Conservation (phyloP, 257 asterid genomes). For the Jaltomata sinuosa region DNA sequence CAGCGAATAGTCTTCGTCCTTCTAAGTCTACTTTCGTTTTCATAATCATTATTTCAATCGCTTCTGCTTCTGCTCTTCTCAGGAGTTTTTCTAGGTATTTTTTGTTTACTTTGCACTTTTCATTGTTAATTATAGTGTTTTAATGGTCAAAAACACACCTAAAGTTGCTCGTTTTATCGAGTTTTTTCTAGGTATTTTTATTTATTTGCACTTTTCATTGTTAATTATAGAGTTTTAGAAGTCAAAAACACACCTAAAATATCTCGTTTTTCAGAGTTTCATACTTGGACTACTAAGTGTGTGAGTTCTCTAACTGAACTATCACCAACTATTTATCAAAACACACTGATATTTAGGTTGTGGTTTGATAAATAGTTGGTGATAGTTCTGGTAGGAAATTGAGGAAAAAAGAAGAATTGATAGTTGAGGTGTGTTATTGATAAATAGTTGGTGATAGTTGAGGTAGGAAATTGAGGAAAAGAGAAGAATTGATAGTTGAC, state of each 20-base stretch:
- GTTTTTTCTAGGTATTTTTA: constrained; percentile 26
- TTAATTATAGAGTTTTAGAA: background rate
- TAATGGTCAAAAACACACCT: too few species aligned
- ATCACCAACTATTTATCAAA: background rate
- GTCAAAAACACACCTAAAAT: background rate
- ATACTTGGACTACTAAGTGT: background rate
- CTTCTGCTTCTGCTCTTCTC: constrained; percentile 38
- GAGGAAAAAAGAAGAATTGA: too few species aligned
- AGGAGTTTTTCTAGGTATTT: constrained; percentile 32
- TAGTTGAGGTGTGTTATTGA: too few species aligned
- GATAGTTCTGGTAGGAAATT: too few species aligned
- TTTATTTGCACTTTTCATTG: background rate
- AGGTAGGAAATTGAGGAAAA: too few species aligned
- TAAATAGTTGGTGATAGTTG: too few species aligned
- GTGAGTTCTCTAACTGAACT: background rate
- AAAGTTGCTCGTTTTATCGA: too few species aligned
- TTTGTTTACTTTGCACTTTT: background rate
- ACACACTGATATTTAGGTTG: too few species aligned
- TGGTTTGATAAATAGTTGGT: fast-evolving
- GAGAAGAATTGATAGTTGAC: too few species aligned
- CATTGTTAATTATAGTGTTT: background rate
- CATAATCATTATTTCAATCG: constrained; percentile 39
- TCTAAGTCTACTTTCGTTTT: constrained; percentile 38
- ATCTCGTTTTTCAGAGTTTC: background rate
- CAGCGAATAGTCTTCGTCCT: constrained; percentile 72